phyloP scores from a whole-genome alignment of 768 basidiomycete genomes.

The Scleroderma citrinum region DNA sequence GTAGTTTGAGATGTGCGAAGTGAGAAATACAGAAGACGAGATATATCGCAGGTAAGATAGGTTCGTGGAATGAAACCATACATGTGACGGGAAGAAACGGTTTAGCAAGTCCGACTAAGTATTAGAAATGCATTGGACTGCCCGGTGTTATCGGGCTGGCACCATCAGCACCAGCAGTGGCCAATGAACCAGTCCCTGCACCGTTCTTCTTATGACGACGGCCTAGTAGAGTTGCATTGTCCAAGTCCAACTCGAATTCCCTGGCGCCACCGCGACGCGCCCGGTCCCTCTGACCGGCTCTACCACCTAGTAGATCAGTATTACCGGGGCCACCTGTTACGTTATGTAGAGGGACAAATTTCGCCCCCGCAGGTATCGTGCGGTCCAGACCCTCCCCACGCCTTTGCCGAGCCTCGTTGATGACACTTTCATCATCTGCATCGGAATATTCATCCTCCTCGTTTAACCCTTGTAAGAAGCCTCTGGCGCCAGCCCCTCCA shows the following conservation, averaged over 20 bases:
- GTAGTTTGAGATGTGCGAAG: too few species aligned
- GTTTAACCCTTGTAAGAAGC: constrained; percentile 81
- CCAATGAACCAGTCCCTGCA: constrained; percentile 32
- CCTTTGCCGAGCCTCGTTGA: constrained; percentile 45
- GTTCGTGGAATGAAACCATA: too few species aligned
- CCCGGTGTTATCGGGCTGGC: constrained; percentile 13
- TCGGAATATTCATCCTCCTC: constrained; percentile 80
- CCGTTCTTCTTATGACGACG: constrained; percentile 46
- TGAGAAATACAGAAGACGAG: background rate
- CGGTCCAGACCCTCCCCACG: constrained; percentile 21
- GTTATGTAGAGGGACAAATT: constrained; percentile 7
- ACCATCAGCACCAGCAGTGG: constrained; percentile 6
- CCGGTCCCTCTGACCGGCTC: constrained; percentile 65
- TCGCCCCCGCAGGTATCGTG: constrained; percentile 5
- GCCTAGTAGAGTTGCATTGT: constrained; percentile 82
- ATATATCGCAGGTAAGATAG: background rate
- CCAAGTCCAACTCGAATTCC: constrained; percentile 81
- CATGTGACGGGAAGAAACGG: too few species aligned
- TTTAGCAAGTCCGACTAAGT: background rate
- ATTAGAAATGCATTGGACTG: constrained; percentile 29
- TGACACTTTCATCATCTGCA: constrained; percentile 42
- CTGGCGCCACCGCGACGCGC: constrained; percentile 31
- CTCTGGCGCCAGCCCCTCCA: constrained; percentile 70
- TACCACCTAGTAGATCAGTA: constrained; percentile 46
- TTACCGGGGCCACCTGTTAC: constrained; percentile 1